Base-by-base conservation (phyloP, 148 eudicot genomes). In the Nepenthes gracilis region DNA sequence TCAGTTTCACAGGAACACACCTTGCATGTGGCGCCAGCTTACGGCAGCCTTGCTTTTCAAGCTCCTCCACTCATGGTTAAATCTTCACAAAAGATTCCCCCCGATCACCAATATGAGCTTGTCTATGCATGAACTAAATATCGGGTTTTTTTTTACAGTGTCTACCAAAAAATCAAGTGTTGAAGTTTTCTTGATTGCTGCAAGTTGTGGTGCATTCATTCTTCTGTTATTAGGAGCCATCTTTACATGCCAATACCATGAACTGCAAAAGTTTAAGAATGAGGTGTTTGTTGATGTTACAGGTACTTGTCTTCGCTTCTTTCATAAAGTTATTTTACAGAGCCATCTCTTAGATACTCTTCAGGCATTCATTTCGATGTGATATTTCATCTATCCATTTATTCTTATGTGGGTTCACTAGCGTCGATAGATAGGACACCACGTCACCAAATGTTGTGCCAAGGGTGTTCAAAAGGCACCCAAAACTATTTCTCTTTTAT, bases 1-100 rank as follows among this genome's bases (percentile, higher is more conserved):
- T 67, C 94, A 93, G 99, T 74, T 93, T 88, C 74, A 70, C 99
- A 76, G 99, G 83, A 66, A 86, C 81, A 51, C 74, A 43, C 63
- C 89, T 93, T 49, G 66, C 58, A 55, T 93, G 99, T 75, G 95
- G 90, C 64, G 74, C 77, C 43, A 78, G 70, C 67, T 62, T 68
- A 69, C 75, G 78, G 59, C 80, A 75, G 43, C 86, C 95, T 73
- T 93, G 99, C 74, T 78, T 76, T 68, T 81, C 89, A 43, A 72
- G 81, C 62, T 80, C 87, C 62, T 55, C 82, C 37, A 34, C 59
- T 62, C 67, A 78, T 70, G 96, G 98, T 88, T 49, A 10, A 3
- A 5, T 59, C 51, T 63, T 47, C 57, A 10, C n/a, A 45, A 45
- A 5, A 6, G 6, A 36, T 10, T 33, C 34, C 33, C 50, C 53